These are phyloP conservation scores for Lachancea quebecensis DNA, from an alignment of 805 yeast species.

Conservation along the genomic window DNA sequence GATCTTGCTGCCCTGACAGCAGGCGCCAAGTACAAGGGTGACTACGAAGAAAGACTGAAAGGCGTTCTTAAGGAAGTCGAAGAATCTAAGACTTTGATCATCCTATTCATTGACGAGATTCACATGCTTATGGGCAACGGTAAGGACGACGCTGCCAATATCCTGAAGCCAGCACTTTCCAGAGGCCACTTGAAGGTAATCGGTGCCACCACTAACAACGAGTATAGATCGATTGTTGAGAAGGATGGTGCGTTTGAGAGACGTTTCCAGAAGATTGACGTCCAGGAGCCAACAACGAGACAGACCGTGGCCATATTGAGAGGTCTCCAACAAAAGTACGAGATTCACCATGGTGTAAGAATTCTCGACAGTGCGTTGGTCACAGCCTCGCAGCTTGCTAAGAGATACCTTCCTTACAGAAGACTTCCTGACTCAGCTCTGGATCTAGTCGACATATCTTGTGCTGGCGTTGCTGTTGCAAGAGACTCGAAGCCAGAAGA, in stretches of 20 bases:
- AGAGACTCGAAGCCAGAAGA: conserved; percentile 98
- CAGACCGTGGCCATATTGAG: conserved; percentile 95
- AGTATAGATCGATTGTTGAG: conserved; percentile 85
- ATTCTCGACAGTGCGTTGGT: conserved; percentile 92
- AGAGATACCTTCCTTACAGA: conserved; percentile 89
- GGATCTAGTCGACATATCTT: conserved; percentile 91
- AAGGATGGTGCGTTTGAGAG: conserved; percentile 99
- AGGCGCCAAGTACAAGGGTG: conserved; percentile 98
- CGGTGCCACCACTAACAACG: conserved; percentile 96
- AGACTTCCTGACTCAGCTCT: conserved; percentile 96
- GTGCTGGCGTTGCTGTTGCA: conserved; percentile 96
- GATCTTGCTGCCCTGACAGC: conserved; percentile 97
- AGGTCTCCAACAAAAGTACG: conserved; percentile 92
- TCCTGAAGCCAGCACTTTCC: conserved; percentile 94
- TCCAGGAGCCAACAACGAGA: conserved; percentile 83
- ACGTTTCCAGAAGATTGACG: conserved; percentile 96
- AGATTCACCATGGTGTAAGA: conserved; percentile 95
- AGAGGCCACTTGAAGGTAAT: conserved; percentile 95
- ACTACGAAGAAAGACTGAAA: conserved; percentile 94
- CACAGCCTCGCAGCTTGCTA: conserved; percentile 89
- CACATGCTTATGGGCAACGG: conserved; percentile 99
- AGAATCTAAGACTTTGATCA: conserved; percentile 75
- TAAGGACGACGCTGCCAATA: conserved; percentile 92
- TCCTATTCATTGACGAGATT: conserved; percentile 92
- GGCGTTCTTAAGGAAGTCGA: conserved; percentile 94